phyloP scores from a whole-genome alignment of 202 grass and related monocot species.

The Bolboschoenoplectus hybrid region DNA sequence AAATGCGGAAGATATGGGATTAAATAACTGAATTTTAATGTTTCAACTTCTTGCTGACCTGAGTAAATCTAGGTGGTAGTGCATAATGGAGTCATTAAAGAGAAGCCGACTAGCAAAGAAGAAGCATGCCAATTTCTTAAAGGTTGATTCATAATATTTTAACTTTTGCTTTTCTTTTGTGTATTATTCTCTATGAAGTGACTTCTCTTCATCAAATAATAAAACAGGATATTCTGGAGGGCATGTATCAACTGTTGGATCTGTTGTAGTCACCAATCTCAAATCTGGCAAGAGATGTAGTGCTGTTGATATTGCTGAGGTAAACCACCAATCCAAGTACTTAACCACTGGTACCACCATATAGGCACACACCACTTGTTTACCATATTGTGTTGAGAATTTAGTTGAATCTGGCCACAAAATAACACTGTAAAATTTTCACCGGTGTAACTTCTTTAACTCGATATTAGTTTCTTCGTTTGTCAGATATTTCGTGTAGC shows the following conservation, averaged over 20 bases:
- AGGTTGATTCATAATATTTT: slow-evolving; percentile 48
- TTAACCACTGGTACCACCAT: background rate
- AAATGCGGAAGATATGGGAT: background rate
- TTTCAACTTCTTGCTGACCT: slow-evolving; percentile 18
- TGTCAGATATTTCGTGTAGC: background rate
- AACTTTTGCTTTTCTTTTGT: slow-evolving; percentile 14
- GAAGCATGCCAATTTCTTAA: slow-evolving; percentile 91
- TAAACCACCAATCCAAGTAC: slow-evolving; percentile 16
- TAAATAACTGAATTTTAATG: background rate
- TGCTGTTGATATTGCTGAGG: slow-evolving; percentile 91
- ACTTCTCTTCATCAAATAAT: background rate
- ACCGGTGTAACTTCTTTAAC: background rate
- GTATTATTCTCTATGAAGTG: background rate
- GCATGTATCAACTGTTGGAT: slow-evolving; percentile 91
- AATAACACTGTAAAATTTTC: background rate
- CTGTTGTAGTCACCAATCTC: slow-evolving; percentile 83
- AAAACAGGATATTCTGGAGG: slow-evolving; percentile 83
- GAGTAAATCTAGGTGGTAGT: slow-evolving; percentile 74
- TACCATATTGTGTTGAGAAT: background rate
- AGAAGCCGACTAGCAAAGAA: slow-evolving; percentile 89
- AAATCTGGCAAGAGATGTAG: slow-evolving; percentile 68
- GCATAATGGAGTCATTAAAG: slow-evolving; percentile 94
- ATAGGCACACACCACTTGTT: background rate
- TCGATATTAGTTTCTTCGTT: background rate
- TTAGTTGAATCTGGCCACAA: background rate